These are phyloP conservation scores for Rhododendron molle DNA, from an alignment of 148 eudicot species.

Conservation along the genomic window DNA sequence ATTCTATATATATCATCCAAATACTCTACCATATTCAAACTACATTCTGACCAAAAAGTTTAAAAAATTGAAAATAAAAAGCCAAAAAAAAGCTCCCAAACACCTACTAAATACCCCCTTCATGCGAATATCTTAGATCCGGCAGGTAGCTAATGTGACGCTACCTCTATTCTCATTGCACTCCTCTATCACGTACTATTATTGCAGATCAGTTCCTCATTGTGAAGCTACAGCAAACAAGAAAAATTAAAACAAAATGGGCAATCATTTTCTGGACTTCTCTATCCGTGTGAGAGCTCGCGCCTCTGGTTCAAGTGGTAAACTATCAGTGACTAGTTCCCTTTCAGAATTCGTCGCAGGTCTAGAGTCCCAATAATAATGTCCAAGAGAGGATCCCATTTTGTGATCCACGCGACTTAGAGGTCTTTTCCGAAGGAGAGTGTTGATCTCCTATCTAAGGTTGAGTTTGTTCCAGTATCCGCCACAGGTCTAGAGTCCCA, in stretches of 20 bases:
- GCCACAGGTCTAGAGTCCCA: neutral
- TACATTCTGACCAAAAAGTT: no score
- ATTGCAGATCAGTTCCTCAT: neutral
- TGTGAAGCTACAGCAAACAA: neutral
- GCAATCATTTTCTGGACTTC: neutral
- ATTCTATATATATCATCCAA: no score
- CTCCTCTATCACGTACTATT: neutral
- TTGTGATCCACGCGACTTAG: no score
- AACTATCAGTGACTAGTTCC: neutral
- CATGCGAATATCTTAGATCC: no score
- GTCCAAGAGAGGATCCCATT: neutral
- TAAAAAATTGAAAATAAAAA: no score
- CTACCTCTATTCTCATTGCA: neutral
- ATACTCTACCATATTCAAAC: no score
- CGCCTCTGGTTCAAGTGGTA: neutral
- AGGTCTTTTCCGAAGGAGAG: no score
- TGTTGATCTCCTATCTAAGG: no score
- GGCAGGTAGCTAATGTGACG: neutral
- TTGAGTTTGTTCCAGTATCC: neutral
- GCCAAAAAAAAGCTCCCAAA: no score
- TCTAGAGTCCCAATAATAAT: neutral
- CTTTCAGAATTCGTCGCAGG: neutral
- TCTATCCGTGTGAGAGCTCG: neutral
- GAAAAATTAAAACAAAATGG: neutral
- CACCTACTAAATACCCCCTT: no score